Conservation (phyloP, 2,329 filamentous ascomycete genomes). For the Apiospora marii region DNA sequence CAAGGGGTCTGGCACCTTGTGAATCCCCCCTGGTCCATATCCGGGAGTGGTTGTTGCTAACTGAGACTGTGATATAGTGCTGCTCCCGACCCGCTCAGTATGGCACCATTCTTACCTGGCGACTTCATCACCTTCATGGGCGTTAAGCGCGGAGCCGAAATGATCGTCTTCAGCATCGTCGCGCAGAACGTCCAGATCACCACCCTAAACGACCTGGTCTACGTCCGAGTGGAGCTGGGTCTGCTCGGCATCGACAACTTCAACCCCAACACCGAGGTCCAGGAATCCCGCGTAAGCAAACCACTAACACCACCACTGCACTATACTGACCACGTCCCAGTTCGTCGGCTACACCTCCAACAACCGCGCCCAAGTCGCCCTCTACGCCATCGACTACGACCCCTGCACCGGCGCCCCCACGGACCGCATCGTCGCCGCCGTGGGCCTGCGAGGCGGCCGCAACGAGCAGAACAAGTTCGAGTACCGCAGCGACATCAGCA, state of each 20-base stretch:
- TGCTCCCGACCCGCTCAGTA: conserved; percentile 45
- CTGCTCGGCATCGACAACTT: conserved; percentile 46
- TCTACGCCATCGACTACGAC: conserved; percentile 48
- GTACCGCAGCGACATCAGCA: conserved; percentile 43
- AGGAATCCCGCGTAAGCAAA: conserved; percentile 44
- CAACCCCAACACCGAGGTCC: conserved; percentile 45
- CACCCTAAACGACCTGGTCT: conserved; percentile 43
- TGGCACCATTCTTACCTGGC: conserved; percentile 46
- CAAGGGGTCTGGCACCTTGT: conserved; percentile 44
- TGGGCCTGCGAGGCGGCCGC: conserved; percentile 41
- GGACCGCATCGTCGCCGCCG: conserved; percentile 44
- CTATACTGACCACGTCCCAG: conserved; percentile 25
- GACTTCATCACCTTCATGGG: conserved; percentile 47
- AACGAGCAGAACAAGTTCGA: conserved; percentile 48
- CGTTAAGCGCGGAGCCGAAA: conserved; percentile 40
- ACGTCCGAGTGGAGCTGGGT: conserved; percentile 46
- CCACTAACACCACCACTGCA: neutral
- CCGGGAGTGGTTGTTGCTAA: neutral
- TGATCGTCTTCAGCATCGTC: conserved; percentile 47
- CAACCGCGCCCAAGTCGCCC: conserved; percentile 40
- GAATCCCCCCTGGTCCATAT: conserved; percentile 22
- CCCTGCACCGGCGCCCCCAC: conserved; percentile 46
- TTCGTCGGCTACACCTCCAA: conserved; percentile 47
- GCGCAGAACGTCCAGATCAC: conserved; percentile 47
- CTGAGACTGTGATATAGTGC: conserved; percentile 32